Percentiles rank a stretch among this genome's conserved stretches.
Conservation (phyloP, 1,284 basidiomycete genomes). For the Ganoderma sp. region DNA sequence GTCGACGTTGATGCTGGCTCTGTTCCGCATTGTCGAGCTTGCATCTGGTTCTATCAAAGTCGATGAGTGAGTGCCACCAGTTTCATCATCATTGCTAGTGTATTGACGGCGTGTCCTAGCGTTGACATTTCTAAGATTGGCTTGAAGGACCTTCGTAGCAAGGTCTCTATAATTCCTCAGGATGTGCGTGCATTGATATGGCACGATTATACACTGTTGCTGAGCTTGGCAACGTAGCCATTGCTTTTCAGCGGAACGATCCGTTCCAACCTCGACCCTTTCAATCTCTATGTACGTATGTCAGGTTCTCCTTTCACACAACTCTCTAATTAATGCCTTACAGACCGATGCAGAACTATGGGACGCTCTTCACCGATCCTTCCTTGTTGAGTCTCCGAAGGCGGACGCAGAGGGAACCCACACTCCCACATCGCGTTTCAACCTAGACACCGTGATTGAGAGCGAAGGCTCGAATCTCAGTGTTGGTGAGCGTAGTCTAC, state of each 20-base stretch:
- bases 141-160: slow-evolving; percentile 65
- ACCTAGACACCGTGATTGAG: slow-evolving; percentile 81
- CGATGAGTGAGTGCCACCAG: slow-evolving; percentile 48
- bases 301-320: background rate
- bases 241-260: slow-evolving; percentile 37
- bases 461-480: slow-evolving; percentile 87
- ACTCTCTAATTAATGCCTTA: slow-evolving; percentile 30
- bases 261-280: slow-evolving; percentile 37
- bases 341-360: slow-evolving; percentile 76
- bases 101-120: slow-evolving; percentile 26
- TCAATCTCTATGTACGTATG: slow-evolving; percentile 35
- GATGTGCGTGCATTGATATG: slow-evolving; percentile 51
- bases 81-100: background rate
- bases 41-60: slow-evolving; percentile 67
- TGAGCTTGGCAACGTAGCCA: slow-evolving; percentile 23
- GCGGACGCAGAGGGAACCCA: slow-evolving; percentile 32
- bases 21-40: slow-evolving; percentile 59
- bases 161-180: slow-evolving; percentile 89
- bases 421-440: slow-evolving; percentile 49
- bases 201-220: background rate
- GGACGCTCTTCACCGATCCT: slow-evolving; percentile 82
- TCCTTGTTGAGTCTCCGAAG: slow-evolving; percentile 61
- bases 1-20: slow-evolving; percentile 63
- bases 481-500: slow-evolving; percentile 59
- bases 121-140: slow-evolving; percentile 74